phyloP scores from a whole-genome alignment of 495 filamentous ascomycete species.

The Apiosordaria backusii region DNA sequence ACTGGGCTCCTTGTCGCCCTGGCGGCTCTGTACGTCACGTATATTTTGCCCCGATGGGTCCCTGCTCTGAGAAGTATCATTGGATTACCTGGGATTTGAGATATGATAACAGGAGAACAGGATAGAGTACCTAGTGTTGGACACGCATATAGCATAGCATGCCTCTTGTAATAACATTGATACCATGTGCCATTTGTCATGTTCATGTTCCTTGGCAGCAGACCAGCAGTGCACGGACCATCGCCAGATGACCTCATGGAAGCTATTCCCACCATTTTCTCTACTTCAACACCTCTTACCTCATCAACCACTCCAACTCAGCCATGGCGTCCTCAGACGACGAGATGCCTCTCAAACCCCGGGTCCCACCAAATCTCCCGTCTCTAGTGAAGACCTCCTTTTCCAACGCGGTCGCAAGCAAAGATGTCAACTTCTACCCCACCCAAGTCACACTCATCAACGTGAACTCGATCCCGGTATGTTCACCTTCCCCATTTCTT shows the following conservation, averaged over 20 bases:
- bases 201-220: background rate
- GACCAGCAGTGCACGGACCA: conserved; percentile 26
- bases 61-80: conserved; percentile 61
- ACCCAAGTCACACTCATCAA: conserved; percentile 56
- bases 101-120: background rate
- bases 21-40: conserved; percentile 64
- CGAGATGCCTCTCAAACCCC: conserved; percentile 28
- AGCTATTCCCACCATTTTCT: conserved; percentile 26
- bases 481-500: background rate
- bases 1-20: conserved; percentile 71
- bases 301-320: background rate
- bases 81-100: conserved; percentile 68
- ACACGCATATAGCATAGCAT: background rate
- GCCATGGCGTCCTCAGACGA: conserved; percentile 12
- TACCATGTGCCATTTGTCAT: too few relatives aligned
- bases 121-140: background rate
- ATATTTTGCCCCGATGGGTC: conserved; percentile 68
- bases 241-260: conserved; percentile 33
- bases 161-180: conserved; percentile 1
- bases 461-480: conserved; percentile 53
- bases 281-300: conserved; percentile 3
- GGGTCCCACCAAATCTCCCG: conserved; percentile 41
- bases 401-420: conserved; percentile 47
- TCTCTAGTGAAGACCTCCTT: conserved; percentile 55
- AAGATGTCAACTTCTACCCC: conserved; percentile 56